These are phyloP conservation scores for Phenoliferia sp. DNA, from an alignment of 1,284 basidiomycete species.

Conservation along the genomic window DNA sequence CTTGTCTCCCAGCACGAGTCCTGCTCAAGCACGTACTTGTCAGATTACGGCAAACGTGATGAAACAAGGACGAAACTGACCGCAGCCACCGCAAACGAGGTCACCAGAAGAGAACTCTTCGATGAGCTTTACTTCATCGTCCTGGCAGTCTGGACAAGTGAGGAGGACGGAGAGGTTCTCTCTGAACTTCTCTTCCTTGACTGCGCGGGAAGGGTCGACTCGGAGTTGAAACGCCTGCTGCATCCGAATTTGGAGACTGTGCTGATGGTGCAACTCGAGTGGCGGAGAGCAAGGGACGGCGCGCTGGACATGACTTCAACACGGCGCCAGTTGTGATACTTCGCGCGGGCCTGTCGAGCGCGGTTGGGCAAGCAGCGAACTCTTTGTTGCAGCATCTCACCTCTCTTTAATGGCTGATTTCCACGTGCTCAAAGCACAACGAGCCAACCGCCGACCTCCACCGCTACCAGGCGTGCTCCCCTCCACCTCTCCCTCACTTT, in stretches of 20 bases:
- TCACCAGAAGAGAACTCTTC: slow-evolving; percentile 98
- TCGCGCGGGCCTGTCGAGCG: no score
- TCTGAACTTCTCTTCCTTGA: slow-evolving; percentile 16
- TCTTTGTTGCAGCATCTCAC: no score
- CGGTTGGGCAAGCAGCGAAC: no score
- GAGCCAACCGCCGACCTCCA: not conserved
- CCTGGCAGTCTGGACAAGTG: slow-evolving; percentile 90
- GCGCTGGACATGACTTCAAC: no score
- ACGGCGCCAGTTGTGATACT: no score
- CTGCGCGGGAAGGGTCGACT: slow-evolving; percentile 19
- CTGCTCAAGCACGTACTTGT: slow-evolving; percentile 2
- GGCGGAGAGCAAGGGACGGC: no score
- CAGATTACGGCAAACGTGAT: not conserved
- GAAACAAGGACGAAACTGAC: slow-evolving; percentile 50
- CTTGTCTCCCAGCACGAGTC: slow-evolving; percentile 77
- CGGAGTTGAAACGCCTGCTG: slow-evolving; percentile 26
- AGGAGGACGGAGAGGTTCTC: slow-evolving; percentile 83
- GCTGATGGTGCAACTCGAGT: no score
- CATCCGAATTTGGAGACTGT: no score
- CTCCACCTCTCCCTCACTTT: not conserved
- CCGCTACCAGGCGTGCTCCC: not conserved
- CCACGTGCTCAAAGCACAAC: not conserved
- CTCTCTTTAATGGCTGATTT: not conserved
- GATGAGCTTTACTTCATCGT: slow-evolving; percentile 85
- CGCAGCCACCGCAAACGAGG: slow-evolving; percentile 94